Evolutionary conservation across 1,284 basidiomycete genomes (phyloP).

Genomic region (Exobasidium rhododendri): DNA sequence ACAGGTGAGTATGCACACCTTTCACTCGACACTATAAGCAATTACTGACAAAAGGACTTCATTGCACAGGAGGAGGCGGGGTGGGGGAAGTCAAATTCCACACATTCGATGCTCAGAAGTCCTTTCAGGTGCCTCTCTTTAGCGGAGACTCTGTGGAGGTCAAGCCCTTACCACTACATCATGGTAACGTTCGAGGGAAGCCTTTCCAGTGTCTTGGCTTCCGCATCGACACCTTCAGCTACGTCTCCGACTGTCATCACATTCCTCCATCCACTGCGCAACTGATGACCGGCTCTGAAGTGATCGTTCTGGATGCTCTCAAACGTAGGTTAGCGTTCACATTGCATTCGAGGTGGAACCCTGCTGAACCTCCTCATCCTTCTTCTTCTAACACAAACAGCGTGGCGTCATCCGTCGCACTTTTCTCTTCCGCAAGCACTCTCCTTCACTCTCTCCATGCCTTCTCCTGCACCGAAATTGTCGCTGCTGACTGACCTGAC

Average conservation of each 20-base stretch:
- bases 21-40: neutral
- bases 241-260: conserved; percentile 46
- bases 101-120: conserved; percentile 33
- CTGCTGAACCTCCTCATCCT: no score
- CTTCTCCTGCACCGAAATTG: conserved; percentile 19
- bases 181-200: conserved; percentile 30
- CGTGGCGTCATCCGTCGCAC: conserved; percentile 41
- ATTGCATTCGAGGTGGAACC: no score
- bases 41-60: neutral
- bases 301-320: conserved; percentile 44
- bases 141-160: conserved; percentile 18
- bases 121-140: conserved; percentile 18
- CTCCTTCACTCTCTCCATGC: conserved; percentile 21
- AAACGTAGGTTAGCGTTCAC: conserved; percentile 27
- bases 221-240: conserved; percentile 46
- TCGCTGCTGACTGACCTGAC: conserved; percentile 47
- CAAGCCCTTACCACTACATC: conserved; percentile 38
- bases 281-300: conserved; percentile 31
- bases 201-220: conserved; percentile 48
- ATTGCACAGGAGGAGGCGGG: conserved; percentile 35
- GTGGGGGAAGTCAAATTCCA: conserved; percentile 48
- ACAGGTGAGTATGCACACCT: conserved; percentile 17
- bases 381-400: no score
- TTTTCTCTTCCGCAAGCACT: conserved; percentile 48
- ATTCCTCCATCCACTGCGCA: conserved; percentile 31